Percentiles rank a stretch among this genome's conserved stretches.
Conservation (phyloP, 164 flowering plant genomes). For the Aristolochia californica region DNA sequence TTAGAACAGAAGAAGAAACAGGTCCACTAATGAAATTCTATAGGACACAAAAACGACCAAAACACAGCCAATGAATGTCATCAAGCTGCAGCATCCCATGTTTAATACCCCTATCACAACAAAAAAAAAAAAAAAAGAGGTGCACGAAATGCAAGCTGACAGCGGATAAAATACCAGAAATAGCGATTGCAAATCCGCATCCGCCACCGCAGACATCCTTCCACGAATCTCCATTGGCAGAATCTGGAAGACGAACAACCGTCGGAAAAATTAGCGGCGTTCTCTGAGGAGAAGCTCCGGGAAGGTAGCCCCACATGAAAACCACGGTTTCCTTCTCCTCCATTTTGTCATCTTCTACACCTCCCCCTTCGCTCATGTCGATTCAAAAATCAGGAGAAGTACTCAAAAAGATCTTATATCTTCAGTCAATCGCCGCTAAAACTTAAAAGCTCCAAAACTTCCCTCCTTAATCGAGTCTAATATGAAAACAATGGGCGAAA, state of each 20-base stretch:
- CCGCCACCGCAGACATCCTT: conserved; percentile 92
- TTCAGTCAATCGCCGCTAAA: not conserved
- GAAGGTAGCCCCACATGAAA: conserved; percentile 91
- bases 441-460: not conserved
- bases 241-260: conserved; percentile 33
- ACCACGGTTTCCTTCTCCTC: conserved; percentile 28
- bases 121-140: too few relatives aligned
- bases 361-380: conserved; percentile 12
- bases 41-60: too few relatives aligned
- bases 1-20: too few relatives aligned
- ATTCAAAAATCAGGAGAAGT: conserved; percentile 1
- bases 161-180: conserved; percentile 41
- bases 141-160: not conserved
- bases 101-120: too few relatives aligned
- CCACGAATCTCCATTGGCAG: conserved; percentile 37
- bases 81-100: too few relatives aligned
- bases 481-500: not conserved
- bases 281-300: conserved; percentile 78
- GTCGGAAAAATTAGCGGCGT: conserved; percentile 73
- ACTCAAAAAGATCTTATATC: too few relatives aligned
- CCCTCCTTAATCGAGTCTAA: not conserved
- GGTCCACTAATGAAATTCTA: too few relatives aligned
- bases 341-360: conserved; percentile 15
- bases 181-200: conserved; percentile 91
- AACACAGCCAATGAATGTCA: too few relatives aligned